Evolutionary conservation across 1,139 yeast species (phyloP).

Genomic region (Blastobotrys ciferrii): DNA sequence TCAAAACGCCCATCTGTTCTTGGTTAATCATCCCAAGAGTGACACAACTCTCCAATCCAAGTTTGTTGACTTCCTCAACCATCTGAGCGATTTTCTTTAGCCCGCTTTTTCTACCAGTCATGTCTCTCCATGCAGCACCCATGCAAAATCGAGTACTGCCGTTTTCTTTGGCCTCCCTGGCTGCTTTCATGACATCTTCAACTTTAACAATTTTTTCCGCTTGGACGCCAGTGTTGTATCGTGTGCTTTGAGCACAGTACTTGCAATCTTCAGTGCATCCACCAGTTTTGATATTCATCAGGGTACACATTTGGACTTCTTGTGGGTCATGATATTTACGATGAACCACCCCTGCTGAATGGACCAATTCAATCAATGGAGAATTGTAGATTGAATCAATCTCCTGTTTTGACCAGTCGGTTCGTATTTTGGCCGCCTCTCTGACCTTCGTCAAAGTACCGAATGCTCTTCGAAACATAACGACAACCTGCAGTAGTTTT

Average conservation of each 20-base stretch:
- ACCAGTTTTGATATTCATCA: constrained; percentile 72
- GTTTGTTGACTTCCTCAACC: constrained; percentile 62
- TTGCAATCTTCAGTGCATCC: constrained; percentile 83
- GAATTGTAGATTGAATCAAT: constrained; percentile 58
- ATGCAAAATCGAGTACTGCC: constrained; percentile 79
- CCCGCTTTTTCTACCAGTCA: constrained; percentile 74
- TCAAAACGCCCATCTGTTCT: constrained; percentile 57
- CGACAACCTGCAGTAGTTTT: background rate
- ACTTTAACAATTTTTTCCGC: constrained; percentile 63
- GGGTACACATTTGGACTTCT: constrained; percentile 72
- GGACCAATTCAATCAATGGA: constrained; percentile 60
- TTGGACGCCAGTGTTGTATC: constrained; percentile 65
- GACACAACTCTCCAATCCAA: constrained; percentile 76
- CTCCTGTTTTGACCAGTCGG: constrained; percentile 60
- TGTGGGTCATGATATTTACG: constrained; percentile 64
- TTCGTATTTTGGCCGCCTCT: constrained; percentile 26
- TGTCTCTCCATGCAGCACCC: constrained; percentile 90
- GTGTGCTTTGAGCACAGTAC: constrained; percentile 73
- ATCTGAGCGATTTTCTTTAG: constrained; percentile 60
- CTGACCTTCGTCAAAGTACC: background rate
- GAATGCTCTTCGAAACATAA: background rate
- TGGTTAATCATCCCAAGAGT: constrained; percentile 74
- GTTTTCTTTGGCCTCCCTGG: constrained; percentile 61
- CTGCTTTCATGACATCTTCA: constrained; percentile 63
- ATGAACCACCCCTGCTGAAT: constrained; percentile 64